phyloP scores from a whole-genome alignment of 2,329 filamentous ascomycete genomes.

The Cladorrhinum sp. region DNA sequence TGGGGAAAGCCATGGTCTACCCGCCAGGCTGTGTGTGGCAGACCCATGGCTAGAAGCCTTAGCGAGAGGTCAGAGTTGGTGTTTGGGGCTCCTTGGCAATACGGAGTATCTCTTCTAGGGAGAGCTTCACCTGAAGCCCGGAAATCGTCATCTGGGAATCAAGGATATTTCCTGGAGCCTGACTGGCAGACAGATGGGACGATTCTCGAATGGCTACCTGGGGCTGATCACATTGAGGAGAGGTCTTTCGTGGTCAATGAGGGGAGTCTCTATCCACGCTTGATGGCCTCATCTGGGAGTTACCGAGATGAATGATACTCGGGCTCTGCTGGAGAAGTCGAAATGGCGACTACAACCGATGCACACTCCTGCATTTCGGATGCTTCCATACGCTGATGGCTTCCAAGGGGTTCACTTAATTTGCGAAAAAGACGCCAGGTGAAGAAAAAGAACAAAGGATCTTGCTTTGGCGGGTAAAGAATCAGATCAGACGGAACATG shows the following conservation, averaged over 20 bases:
- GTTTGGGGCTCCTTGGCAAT: conserved; percentile 18
- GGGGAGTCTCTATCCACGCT: too few relatives aligned
- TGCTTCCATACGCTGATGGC: not conserved
- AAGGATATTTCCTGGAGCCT: not conserved
- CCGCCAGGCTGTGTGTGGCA: conserved; percentile 11
- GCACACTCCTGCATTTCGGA: not conserved
- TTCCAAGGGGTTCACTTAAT: not conserved
- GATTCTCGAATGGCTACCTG: not conserved
- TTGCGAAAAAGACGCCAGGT: not conserved
- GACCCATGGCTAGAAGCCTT: conserved; percentile 14
- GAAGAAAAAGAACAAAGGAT: conserved; percentile 12
- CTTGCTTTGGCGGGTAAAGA: conserved; percentile 12
- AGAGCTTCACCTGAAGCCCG: not conserved
- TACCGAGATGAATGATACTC: too few relatives aligned
- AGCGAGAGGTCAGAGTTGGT: conserved; percentile 10
- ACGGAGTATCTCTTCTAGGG: not conserved
- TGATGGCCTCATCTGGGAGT: too few relatives aligned
- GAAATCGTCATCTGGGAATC: too few relatives aligned
- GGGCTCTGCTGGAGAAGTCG: too few relatives aligned
- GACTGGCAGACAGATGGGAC: not conserved
- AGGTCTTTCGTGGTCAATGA: too few relatives aligned
- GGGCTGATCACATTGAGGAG: too few relatives aligned
- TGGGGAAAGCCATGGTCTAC: conserved; percentile 8
- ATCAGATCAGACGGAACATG: conserved; percentile 34
- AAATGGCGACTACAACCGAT: too few relatives aligned